Base-by-base conservation (phyloP, 179 eudicot genomes). In the Drosera spatulata region DNA sequence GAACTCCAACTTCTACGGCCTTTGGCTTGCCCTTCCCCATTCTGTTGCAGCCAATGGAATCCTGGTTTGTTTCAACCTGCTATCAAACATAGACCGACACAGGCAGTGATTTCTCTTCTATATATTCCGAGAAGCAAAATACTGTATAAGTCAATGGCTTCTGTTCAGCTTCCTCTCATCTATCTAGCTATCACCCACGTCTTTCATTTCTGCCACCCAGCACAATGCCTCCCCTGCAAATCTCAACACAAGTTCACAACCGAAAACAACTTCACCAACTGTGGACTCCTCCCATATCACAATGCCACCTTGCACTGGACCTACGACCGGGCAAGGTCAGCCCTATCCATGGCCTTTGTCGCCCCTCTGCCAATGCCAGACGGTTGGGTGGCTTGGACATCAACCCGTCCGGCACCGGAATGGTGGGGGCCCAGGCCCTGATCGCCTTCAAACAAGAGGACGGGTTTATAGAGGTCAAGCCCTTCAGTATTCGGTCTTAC, bases 351-450 rank as follows among this genome's bases (percentile, higher is more conserved):
- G 57, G 77, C 77, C 45, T 73, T 68, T 56, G 2, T 73, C 41
- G 68, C 77, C 9, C 61, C 69, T 1, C 78, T 68, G 22, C 48
- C 65, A 5, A 60, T 57, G 0, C 11, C 70, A 15, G 6, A 51
- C 60, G 78, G 78, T 13, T 74, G 78, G 78, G 66, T 74, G 48
- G 41, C 78, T 11, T 74, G 78, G 78, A 74, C 38, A 56, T 66
- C 33, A 74, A 74, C 60, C 78, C 78, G 7, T 65, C 70, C 13
- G 56, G 55, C n/a, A 61, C 70, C 41, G 74, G 71, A 41, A 74
- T 74, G 78, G 55, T 37, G 11, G 78, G 78, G 1, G 6, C 74
- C 4, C 78, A 69, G 60, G 60, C 78, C 14, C 64, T 74, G 33
- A 22, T 22, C 33, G 33, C 33, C 33, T 22, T 22, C 33, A 22